phyloP scores from a whole-genome alignment of 179 eudicot genomes.

The Amaranthus tricolor region DNA sequence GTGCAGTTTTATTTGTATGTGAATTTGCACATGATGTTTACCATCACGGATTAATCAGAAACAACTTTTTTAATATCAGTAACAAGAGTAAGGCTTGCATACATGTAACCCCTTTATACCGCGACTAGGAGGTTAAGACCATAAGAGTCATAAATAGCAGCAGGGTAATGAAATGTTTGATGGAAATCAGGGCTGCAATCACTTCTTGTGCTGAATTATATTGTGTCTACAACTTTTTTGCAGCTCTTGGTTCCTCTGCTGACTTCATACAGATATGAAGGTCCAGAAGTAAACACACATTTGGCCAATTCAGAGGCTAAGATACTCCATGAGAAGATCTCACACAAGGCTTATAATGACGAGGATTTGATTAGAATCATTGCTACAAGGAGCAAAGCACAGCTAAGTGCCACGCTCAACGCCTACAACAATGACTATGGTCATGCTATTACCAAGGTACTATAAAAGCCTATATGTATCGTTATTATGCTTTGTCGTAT shows the following conservation, averaged over 20 bases:
- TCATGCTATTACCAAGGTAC: slow-evolving; percentile 77
- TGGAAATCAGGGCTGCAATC: not conserved
- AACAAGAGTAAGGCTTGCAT: too few species aligned
- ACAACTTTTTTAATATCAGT: too few species aligned
- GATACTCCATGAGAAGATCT: slow-evolving; percentile 71
- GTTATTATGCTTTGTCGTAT: too few species aligned
- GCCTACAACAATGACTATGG: slow-evolving; percentile 75
- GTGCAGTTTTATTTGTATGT: too few species aligned
- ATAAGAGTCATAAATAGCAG: too few species aligned
- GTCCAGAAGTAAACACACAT: slow-evolving; percentile 73
- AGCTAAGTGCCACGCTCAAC: slow-evolving; percentile 83
- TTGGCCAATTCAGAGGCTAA: slow-evolving; percentile 84
- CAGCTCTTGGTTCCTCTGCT: slow-evolving; percentile 88
- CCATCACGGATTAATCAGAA: too few species aligned
- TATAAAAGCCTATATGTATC: not conserved
- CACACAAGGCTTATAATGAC: slow-evolving; percentile 66
- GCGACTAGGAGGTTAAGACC: too few species aligned
- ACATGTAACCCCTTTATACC: too few species aligned
- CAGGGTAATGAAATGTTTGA: too few species aligned
- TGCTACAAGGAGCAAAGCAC: slow-evolving; percentile 91
- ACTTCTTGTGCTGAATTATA: not conserved
- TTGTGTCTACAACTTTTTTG: not conserved
- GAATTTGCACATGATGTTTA: too few species aligned
- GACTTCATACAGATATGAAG: slow-evolving; percentile 76
- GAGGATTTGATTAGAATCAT: slow-evolving; percentile 82